These are phyloP conservation scores for Rhodamnia argentea DNA, from an alignment of 345 rosid species.

Conservation along the genomic window DNA sequence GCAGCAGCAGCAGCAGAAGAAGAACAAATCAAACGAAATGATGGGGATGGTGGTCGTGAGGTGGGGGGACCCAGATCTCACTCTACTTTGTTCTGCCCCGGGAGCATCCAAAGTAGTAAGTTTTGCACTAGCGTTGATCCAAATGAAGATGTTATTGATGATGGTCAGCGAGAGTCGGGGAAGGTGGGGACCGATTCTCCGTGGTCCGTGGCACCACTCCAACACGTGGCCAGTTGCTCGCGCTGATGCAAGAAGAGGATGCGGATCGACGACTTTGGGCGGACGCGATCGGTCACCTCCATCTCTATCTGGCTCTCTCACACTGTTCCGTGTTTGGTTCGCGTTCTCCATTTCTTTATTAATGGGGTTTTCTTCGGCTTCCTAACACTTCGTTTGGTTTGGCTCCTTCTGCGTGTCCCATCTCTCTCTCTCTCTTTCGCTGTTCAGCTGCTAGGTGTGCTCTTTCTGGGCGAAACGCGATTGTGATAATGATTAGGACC, in stretches of 20 bases:
- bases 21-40: background rate
- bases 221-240: background rate
- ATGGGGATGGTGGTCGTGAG: background rate
- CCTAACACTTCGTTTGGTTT: background rate
- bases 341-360: background rate
- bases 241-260: background rate
- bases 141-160: background rate
- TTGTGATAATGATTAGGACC: background rate
- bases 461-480: background rate
- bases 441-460: background rate
- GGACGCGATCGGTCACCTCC: background rate
- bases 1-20: background rate
- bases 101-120: background rate
- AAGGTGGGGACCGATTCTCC: background rate
- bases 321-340: background rate
- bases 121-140: background rate
- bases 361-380: background rate
- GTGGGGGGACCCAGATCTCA: background rate
- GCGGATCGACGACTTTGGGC: background rate
- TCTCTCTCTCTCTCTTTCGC: background rate
- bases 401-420: background rate
- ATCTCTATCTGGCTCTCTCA: background rate
- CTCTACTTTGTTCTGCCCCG: background rate
- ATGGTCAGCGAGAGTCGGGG: background rate
- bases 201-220: background rate